phyloP scores from a whole-genome alignment of 1,139 yeast species.

The Yamadazyma atmosphaerica region DNA sequence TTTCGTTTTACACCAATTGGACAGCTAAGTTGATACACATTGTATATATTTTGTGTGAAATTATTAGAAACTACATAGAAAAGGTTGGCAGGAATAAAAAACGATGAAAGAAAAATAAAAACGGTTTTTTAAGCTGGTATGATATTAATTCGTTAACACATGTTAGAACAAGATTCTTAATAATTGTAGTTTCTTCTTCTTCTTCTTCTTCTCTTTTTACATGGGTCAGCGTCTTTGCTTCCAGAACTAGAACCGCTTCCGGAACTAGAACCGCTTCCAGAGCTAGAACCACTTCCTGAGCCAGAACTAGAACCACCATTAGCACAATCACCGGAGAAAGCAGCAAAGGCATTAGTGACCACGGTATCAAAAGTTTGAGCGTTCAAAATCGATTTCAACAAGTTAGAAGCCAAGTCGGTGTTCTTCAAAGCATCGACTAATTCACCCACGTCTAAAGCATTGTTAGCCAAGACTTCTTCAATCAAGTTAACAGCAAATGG shows the following conservation, averaged over 20 bases:
- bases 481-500: conserved; percentile 40
- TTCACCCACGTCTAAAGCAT: conserved; percentile 30
- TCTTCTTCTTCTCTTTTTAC: conserved; percentile 41
- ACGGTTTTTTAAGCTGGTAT: conserved; percentile 4
- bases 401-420: conserved; percentile 38
- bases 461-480: conserved; percentile 27
- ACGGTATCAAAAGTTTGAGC: conserved; percentile 38
- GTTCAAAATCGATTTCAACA: conserved; percentile 36
- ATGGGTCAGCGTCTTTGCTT: conserved; percentile 22
- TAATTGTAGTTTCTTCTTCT: conserved; percentile 32
- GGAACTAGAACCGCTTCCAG: conserved; percentile 10
- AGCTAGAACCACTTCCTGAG: conserved; percentile 11
- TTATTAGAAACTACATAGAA: too few relatives aligned
- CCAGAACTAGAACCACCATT: conserved; percentile 15
- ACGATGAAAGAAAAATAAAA: background rate
- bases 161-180: conserved; percentile 13
- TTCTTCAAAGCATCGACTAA: conserved; percentile 34
- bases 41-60: too few relatives aligned
- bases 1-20: background rate
- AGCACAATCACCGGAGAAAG: conserved; percentile 41
- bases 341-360: conserved; percentile 42
- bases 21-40: too few relatives aligned
- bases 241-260: conserved; percentile 15
- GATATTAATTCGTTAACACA: conserved; percentile 3
- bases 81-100: too few relatives aligned